phyloP scores from a whole-genome alignment of 2,329 filamentous ascomycete species.

The Paramyrothecium roridum region DNA sequence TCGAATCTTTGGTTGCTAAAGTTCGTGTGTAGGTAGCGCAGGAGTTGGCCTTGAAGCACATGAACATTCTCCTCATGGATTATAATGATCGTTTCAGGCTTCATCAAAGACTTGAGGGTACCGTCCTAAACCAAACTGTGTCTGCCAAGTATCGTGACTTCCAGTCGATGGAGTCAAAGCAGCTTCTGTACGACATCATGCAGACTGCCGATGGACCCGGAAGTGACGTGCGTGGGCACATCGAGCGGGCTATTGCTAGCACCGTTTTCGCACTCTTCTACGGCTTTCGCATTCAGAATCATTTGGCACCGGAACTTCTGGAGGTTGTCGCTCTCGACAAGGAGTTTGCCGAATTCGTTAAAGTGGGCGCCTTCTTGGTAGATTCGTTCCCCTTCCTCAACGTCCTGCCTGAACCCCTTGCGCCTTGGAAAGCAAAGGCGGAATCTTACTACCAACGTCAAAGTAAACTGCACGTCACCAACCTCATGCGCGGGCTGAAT shows the following conservation, averaged over 20 bases:
- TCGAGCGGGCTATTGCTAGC: conserved; percentile 32
- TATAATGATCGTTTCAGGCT: conserved; percentile 35
- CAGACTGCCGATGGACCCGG: conserved; percentile 12
- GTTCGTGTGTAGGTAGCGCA: conserved; percentile 22
- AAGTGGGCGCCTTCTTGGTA: conserved; percentile 32
- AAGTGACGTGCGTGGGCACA: conserved; percentile 22
- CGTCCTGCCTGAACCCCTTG: conserved; percentile 29
- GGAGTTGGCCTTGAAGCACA: conserved; percentile 27
- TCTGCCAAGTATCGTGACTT: conserved; percentile 33
- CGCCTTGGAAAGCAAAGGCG: conserved; percentile 29
- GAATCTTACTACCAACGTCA: conserved; percentile 32
- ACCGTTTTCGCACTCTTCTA: conserved; percentile 33
- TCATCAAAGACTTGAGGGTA: conserved; percentile 34
- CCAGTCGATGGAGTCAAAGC: conserved; percentile 43
- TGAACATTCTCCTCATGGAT: conserved; percentile 36
- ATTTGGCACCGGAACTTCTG: conserved; percentile 18
- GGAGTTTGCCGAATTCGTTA: conserved; percentile 17
- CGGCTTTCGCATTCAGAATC: conserved; percentile 26
- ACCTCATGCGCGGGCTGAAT: conserved; percentile 14
- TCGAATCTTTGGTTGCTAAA: background rate
- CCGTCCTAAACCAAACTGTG: conserved; percentile 23
- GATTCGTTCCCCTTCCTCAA: conserved; percentile 40
- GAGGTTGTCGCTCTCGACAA: conserved; percentile 18
- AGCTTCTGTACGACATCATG: conserved; percentile 38
- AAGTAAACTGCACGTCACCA: conserved; percentile 19